Conservation (phyloP, 2,329 filamentous ascomycete genomes). For the Aureobasidium vineae region DNA sequence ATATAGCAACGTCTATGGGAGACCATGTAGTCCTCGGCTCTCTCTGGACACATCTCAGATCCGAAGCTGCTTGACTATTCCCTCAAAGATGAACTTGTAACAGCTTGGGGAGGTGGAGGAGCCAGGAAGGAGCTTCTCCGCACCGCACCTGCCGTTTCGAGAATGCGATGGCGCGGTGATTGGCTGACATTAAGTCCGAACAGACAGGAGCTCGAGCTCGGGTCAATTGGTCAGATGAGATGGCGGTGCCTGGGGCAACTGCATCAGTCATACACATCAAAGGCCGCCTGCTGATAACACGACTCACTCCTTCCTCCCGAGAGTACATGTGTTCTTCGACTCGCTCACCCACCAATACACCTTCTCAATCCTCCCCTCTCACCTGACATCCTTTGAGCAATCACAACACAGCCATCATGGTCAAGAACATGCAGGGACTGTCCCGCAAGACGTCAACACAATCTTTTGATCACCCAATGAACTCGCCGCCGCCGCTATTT, state of each 20-base stretch:
- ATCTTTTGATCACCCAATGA: conserved; percentile 18
- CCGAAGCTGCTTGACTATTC: not conserved
- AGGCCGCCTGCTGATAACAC: conserved; percentile 11
- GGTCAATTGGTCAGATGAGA: conserved; percentile 4
- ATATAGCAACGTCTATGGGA: not conserved
- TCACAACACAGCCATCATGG: conserved; percentile 19
- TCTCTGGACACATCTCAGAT: not conserved
- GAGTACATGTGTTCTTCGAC: not conserved
- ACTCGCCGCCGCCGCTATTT: conserved; percentile 15
- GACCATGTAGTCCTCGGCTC: too few species aligned
- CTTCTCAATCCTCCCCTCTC: too few species aligned
- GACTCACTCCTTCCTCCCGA: not conserved
- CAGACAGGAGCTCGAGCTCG: not conserved
- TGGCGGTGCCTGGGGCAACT: conserved; percentile 21
- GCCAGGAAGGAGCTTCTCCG: not conserved
- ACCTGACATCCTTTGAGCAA: not conserved
- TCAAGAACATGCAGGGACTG: conserved; percentile 27
- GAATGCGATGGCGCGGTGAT: conserved; percentile 24
- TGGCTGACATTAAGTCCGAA: conserved; percentile 15
- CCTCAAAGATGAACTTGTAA: not conserved
- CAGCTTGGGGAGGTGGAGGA: not conserved
- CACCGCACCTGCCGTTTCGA: conserved; percentile 22
- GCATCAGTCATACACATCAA: conserved; percentile 12
- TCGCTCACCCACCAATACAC: not conserved
- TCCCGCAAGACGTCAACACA: conserved; percentile 25